Evolutionary conservation across 352 stramenopile species (phyloP).

Genomic region (Blastocystis sp.): DNA sequence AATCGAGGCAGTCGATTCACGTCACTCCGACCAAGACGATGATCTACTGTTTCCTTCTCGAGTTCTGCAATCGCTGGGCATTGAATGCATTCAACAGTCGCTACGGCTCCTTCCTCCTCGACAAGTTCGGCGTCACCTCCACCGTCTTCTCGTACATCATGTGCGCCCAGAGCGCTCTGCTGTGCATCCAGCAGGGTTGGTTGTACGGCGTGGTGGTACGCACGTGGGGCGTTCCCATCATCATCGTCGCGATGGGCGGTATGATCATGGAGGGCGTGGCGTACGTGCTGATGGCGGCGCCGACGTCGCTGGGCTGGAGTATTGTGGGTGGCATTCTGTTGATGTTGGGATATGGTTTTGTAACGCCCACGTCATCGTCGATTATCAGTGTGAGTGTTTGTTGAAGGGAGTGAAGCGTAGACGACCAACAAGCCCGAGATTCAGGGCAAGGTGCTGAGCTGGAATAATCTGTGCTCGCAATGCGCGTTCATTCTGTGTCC

Average conservation of each 20-base stretch:
- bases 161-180: constrained; percentile 47
- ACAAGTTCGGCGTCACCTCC: constrained; percentile 16
- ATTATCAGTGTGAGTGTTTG: neutral
- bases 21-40: constrained; percentile 8
- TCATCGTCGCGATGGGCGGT: neutral
- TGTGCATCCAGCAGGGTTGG: constrained; percentile 22
- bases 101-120: constrained; percentile 33
- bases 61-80: constrained; percentile 61
- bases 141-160: constrained; percentile 43
- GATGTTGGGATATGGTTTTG: constrained; percentile 2
- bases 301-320: neutral
- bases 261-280: neutral
- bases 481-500: constrained; percentile 39
- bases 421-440: constrained; percentile 13
- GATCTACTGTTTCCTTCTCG: constrained; percentile 31
- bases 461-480: constrained; percentile 32
- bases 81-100: constrained; percentile 45
- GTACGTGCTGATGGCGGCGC: neutral
- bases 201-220: constrained; percentile 6
- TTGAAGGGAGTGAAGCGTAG: neutral
- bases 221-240: constrained; percentile 9
- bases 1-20: neutral
- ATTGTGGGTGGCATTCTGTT: neutral
- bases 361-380: neutral
- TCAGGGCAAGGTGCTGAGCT: constrained; percentile 14